These are phyloP conservation scores for Lachancea kluyveri DNA, from an alignment of 805 yeast species.

Conservation along the genomic window DNA sequence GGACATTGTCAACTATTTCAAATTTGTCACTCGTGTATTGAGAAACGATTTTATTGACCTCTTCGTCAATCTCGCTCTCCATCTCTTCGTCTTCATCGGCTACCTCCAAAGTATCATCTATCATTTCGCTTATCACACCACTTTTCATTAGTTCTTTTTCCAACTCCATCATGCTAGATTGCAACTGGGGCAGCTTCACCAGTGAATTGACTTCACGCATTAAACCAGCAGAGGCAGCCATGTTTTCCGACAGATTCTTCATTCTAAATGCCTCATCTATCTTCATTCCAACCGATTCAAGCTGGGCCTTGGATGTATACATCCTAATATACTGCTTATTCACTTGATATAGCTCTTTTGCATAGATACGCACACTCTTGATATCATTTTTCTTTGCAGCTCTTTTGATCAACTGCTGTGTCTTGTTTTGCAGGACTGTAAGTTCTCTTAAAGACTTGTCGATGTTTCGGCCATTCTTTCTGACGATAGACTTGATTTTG, in stretches of 20 bases:
- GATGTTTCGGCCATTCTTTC: slow-evolving; percentile 78
- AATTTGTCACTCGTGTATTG: slow-evolving; percentile 39
- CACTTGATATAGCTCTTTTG: slow-evolving; percentile 70
- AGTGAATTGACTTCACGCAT: slow-evolving; percentile 86
- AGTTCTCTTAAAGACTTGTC: slow-evolving; percentile 61
- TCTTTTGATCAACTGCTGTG: slow-evolving; percentile 67
- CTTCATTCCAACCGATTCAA: slow-evolving; percentile 82
- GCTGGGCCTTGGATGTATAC: slow-evolving; percentile 74
- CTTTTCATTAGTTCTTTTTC: slow-evolving; percentile 82
- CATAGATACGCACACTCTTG: slow-evolving; percentile 71
- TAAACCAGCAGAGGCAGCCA: slow-evolving; percentile 69
- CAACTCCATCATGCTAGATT: slow-evolving; percentile 76
- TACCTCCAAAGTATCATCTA: slow-evolving; percentile 79
- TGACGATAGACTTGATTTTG: slow-evolving; percentile 68
- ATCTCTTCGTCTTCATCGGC: slow-evolving; percentile 59
- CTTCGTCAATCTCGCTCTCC: slow-evolving; percentile 59
- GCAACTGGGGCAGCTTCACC: slow-evolving; percentile 71
- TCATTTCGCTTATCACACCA: slow-evolving; percentile 90
- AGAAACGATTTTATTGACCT: slow-evolving; percentile 55
- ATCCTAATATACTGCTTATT: slow-evolving; percentile 70
- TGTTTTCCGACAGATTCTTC: slow-evolving; percentile 73
- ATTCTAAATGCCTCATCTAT: slow-evolving; percentile 87
- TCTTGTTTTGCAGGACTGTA: slow-evolving; percentile 62
- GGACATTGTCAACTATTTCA: slow-evolving; percentile 32
- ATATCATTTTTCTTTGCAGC: slow-evolving; percentile 73